Base-by-base conservation (phyloP, 139 green algal species). In the Edaphochlamys debaryana region DNA sequence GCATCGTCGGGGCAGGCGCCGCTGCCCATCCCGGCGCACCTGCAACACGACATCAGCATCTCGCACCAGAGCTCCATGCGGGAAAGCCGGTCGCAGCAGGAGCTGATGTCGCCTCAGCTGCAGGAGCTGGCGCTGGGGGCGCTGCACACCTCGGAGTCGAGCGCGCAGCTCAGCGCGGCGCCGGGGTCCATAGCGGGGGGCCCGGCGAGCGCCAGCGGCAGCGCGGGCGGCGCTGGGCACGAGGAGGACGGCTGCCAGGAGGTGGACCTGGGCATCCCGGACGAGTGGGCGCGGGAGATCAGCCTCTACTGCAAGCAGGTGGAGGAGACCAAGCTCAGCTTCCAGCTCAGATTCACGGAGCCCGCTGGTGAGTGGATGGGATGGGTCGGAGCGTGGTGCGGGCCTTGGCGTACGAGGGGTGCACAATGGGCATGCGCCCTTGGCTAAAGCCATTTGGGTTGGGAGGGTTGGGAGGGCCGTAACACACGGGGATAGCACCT, bases 271-370 rank as follows among this genome's bases (percentile, higher is more conserved):
- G n/a, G n/a, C n/a, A n/a, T n/a, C n/a, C n/a, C n/a, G n/a, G n/a
- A n/a, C n/a, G n/a, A n/a, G n/a, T 64, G 42, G 76, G n/a, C 42
- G 9, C 80, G 81, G 7, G 87, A 94, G 37, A 95, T 98, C 80
- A 45, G 68, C 25, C 90, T 98, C 32, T 73, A 81, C 68, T 95
- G 95, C 70, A 89, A 94, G 77, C 87, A 92, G 66, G 72, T 91
- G 50, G 88, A 94, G 69, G 89, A 95, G 74, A 67, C 73, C 29
- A 94, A 93, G 74, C 92, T 96, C 41, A 90, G 86, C 71, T 92
- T 98, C 85, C 90, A 94, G 70, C 87, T 98, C 75, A 90, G 90
- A 37, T 97, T 96, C 86, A 79, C 69, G 4, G 89, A 95, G 79
- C 89, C 90, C 50, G 86, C 89, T 79, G 92, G 92, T 92, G 40